Evolutionary conservation across 371 early-diverging fungal genomes (phyloP), one percentile per base, ranked within the genome.

Genomic region (Circinella minor): DNA sequence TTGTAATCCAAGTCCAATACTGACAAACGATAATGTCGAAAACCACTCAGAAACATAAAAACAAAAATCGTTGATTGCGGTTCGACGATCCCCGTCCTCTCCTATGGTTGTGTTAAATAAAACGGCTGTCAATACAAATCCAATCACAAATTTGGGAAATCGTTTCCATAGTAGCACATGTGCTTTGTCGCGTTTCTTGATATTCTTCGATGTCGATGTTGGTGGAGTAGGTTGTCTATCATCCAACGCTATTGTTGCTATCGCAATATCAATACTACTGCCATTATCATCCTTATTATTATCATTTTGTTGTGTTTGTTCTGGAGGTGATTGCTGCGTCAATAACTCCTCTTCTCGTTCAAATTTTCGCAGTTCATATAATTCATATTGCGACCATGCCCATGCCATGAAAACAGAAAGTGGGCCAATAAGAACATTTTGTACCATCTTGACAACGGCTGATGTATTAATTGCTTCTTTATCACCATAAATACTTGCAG

Each of bases 401-500:
- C 83, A 87, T 0, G 88, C 87, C 70, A 88, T 79, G 15, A 87
- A 70, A 9, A 88, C 89, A 5, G 87, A 85, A 4, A 89, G 71
- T 20, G 88, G 88, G 1, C 89, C 89, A 67, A 89, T 89, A 46
- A 89, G 73, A 11, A 87, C 84, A 48, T 88, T 89, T 65, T 89
- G 89, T 54, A 89, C 81, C 88, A 89, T 89, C 67, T 89, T 89
- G 64, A 88, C 89, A 10, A 89, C 83, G 61, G 87, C 89, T 4
- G 88, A 77, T 0, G 88, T 88, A 48, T 85, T 78, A 55, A 89
- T 77, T 3, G 89, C 87, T 11, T 77, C 77, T 38, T 82, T 77
- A 51, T 84, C 86, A 36, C 83, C 84, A 71, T 88, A 89, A 36
- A 89, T 89, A 49, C 83, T 85, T 3, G 89, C 86, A 11, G 89